These are phyloP conservation scores for Wickerhamiella allomyrinae DNA, from an alignment of 805 yeast genomes.

Conservation along the genomic window DNA sequence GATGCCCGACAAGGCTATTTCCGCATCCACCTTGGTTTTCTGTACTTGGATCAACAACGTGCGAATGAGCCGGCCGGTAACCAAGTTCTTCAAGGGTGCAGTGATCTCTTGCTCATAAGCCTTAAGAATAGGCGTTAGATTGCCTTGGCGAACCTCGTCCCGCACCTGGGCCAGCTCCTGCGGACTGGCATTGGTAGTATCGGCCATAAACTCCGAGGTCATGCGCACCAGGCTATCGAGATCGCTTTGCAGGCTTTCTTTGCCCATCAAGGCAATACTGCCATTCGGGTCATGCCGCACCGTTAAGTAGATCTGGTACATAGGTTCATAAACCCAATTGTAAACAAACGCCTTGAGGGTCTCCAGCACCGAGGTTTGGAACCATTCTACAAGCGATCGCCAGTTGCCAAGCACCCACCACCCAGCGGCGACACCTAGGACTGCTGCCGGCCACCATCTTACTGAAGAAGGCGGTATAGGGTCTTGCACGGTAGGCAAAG, in stretches of 20 bases:
- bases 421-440: constrained; percentile 26
- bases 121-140: constrained; percentile 63
- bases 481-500: not conserved
- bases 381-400: constrained; percentile 40
- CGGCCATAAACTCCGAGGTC: constrained; percentile 59
- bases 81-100: constrained; percentile 46
- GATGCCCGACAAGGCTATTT: constrained; percentile 76
- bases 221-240: constrained; percentile 70
- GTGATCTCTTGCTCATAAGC: constrained; percentile 66
- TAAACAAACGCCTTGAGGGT: constrained; percentile 51
- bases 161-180: constrained; percentile 11
- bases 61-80: constrained; percentile 60
- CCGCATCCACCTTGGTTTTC: constrained; percentile 91
- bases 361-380: constrained; percentile 44
- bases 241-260: constrained; percentile 66
- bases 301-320: constrained; percentile 55
- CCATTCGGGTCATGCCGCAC: constrained; percentile 71
- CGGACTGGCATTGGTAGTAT: constrained; percentile 12
- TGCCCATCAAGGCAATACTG: constrained; percentile 62
- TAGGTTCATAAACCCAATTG: constrained; percentile 77
- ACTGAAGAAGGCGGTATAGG: constrained; percentile 18
- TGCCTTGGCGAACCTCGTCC: constrained; percentile 44
- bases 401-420: constrained; percentile 34
- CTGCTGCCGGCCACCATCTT: constrained; percentile 55
- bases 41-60: constrained; percentile 83